phyloP scores from a whole-genome alignment of 2,329 filamentous ascomycete genomes.

The Ascocoryne sarcoides region DNA sequence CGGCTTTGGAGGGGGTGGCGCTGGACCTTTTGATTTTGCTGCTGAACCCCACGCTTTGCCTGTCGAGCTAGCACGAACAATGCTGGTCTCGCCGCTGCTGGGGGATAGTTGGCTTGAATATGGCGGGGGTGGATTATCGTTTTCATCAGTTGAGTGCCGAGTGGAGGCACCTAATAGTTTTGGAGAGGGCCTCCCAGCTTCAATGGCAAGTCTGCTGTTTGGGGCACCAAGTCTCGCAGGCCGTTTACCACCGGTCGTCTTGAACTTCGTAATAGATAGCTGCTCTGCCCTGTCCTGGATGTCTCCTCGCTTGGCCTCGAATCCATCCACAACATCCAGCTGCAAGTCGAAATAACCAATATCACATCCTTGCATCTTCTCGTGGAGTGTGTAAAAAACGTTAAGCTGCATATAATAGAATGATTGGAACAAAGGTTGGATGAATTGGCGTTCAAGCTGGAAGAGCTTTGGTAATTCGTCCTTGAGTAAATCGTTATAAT shows the following conservation, averaged over 20 bases:
- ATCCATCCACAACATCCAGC: slow-evolving; percentile 84
- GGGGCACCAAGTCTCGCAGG: slow-evolving; percentile 21
- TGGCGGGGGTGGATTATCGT: slow-evolving; percentile 59
- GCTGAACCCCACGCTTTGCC: slow-evolving; percentile 37
- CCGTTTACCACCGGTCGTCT: slow-evolving; percentile 66
- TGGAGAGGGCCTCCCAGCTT: slow-evolving; percentile 28
- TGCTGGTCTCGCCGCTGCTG: slow-evolving; percentile 18
- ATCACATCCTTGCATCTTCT: slow-evolving; percentile 94
- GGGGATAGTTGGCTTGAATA: slow-evolving; percentile 44
- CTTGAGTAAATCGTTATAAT: slow-evolving; percentile 96
- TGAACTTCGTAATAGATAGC: slow-evolving; percentile 82
- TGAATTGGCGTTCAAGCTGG: slow-evolving; percentile 82
- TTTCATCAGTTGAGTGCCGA: slow-evolving; percentile 35
- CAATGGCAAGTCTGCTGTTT: slow-evolving; percentile 22
- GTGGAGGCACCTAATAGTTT: slow-evolving; percentile 25
- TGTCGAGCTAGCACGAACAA: slow-evolving; percentile 34
- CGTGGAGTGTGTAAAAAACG: slow-evolving; percentile 96
- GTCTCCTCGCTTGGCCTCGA: slow-evolving; percentile 79
- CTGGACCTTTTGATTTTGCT: slow-evolving; percentile 59
- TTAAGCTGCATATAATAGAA: slow-evolving; percentile 99
- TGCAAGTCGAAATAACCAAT: slow-evolving; percentile 97
- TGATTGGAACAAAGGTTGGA: slow-evolving; percentile 91
- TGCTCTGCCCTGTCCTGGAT: slow-evolving; percentile 78
- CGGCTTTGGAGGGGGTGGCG: slow-evolving; percentile 66
- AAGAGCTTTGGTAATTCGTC: slow-evolving; percentile 93